Percentiles rank a stretch among this genome's conserved stretches.
phyloP scores from a whole-genome alignment of 129 eudicot species.

The Deinandra increscens region DNA sequence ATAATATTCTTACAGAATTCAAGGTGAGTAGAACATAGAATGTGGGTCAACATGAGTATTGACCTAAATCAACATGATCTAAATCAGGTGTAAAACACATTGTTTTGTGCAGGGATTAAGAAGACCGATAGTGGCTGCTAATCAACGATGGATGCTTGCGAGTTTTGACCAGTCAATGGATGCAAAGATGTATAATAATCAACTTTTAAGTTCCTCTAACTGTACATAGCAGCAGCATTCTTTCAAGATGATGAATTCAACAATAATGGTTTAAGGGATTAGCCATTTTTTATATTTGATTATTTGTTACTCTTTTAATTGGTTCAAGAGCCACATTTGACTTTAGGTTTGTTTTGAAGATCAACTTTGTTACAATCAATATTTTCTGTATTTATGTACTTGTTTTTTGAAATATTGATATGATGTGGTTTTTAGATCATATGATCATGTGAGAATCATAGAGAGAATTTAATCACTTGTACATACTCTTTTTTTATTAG shows the following conservation, averaged over 20 bases:
- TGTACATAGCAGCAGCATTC: conserved; percentile 35
- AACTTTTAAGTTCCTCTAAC: conserved; percentile 21
- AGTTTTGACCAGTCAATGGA: conserved; percentile 9
- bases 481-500: too few species aligned
- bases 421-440: background rate
- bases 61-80: background rate
- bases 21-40: conserved; percentile 25
- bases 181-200: too few species aligned
- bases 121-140: conserved; percentile 14
- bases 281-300: background rate
- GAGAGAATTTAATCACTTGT: too few species aligned
- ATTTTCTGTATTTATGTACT: conserved; percentile 4
- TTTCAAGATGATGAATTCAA: conserved; percentile 16
- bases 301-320: background rate
- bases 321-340: background rate
- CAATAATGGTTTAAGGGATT: conserved; percentile 15
- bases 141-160: conserved; percentile 12
- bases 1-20: conserved; percentile 31
- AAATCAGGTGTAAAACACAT: conserved; percentile 16
- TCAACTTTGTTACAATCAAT: background rate
- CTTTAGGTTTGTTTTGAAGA: background rate
- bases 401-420: background rate
- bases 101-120: conserved; percentile 29
- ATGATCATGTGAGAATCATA: too few species aligned
- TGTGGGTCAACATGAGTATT: background rate